Percentiles rank a stretch among this genome's conserved stretches.
phyloP scores from a whole-genome alignment of 2,329 filamentous ascomycete genomes.

The Cytospora chrysosperma region DNA sequence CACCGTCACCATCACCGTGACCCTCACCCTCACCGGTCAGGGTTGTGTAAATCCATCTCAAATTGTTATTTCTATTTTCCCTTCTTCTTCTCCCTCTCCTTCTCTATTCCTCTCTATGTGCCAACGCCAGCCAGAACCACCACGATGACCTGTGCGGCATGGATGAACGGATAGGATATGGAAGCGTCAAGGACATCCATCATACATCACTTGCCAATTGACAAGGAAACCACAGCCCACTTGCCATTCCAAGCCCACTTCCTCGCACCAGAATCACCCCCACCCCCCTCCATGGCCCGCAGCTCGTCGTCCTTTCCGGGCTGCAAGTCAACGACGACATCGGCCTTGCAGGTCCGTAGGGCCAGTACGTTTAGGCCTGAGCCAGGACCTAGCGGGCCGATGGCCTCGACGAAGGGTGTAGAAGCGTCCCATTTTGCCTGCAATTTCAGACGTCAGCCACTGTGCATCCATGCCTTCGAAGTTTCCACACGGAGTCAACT shows the following conservation, averaged over 20 bases:
- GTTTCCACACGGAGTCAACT: slow-evolving; percentile 36
- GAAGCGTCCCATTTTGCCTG: slow-evolving; percentile 80
- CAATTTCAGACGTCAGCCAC: slow-evolving; percentile 1
- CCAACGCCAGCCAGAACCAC: not conserved
- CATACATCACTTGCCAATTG: slow-evolving; percentile 31
- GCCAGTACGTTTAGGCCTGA: slow-evolving; percentile 85
- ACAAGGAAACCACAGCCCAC: slow-evolving; percentile 92
- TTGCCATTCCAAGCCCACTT: slow-evolving; percentile 97
- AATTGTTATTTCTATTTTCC: not conserved
- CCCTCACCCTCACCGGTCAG: not conserved
- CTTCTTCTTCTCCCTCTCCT: too few relatives aligned
- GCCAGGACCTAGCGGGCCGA: slow-evolving; percentile 78
- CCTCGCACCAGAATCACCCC: slow-evolving; percentile 67
- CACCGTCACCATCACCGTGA: too few relatives aligned
- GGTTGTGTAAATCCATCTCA: not conserved
- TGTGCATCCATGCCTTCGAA: not conserved
- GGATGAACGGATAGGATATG: not conserved
- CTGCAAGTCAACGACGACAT: slow-evolving; percentile 87
- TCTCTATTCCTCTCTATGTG: too few relatives aligned
- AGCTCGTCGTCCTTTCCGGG: slow-evolving; percentile 81
- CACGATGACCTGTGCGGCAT: not conserved
- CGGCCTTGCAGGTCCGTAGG: slow-evolving; percentile 92
- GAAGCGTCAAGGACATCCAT: not conserved
- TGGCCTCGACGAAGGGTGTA: slow-evolving; percentile 79
- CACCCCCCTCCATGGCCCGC: slow-evolving; percentile 64